A percentile compares a stretch with the other conserved stretches of the same genome.
Conservation (phyloP, 2,329 filamentous ascomycete genomes). For the Xylariaceae sp. region DNA sequence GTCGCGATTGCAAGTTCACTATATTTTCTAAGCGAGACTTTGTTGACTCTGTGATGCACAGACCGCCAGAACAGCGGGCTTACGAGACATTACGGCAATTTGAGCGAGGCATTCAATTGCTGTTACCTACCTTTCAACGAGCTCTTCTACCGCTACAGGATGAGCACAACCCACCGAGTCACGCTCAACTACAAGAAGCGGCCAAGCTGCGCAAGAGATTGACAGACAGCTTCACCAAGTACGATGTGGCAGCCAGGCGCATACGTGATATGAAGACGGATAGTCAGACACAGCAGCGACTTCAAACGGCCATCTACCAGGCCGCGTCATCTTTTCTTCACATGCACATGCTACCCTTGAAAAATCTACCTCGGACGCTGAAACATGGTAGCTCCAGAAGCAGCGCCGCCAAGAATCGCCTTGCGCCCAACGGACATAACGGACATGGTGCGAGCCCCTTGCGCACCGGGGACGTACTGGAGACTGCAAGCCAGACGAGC, state of each 20-base stretch:
- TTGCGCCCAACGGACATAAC: constrained; percentile 34
- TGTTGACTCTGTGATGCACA: constrained; percentile 58
- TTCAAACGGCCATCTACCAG: constrained; percentile 78
- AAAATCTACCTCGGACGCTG: constrained; percentile 63
- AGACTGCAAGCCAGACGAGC: constrained; percentile 46
- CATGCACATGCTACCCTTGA: constrained; percentile 84
- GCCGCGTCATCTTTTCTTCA: constrained; percentile 80
- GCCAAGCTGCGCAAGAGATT: constrained; percentile 84
- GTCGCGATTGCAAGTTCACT: constrained; percentile 70
- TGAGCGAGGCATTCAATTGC: constrained; percentile 74
- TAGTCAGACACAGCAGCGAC: constrained; percentile 63
- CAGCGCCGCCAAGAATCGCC: constrained; percentile 28
- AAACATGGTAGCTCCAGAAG: constrained; percentile 40
- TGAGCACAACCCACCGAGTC: constrained; percentile 43
- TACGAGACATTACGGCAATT: constrained; percentile 84
- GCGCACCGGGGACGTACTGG: constrained; percentile 42
- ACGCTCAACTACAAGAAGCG: constrained; percentile 73
- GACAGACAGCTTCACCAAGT: constrained; percentile 84
- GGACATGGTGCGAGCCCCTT: constrained; percentile 34
- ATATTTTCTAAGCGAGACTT: constrained; percentile 70
- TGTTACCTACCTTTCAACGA: constrained; percentile 80
- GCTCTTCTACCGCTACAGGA: constrained; percentile 65
- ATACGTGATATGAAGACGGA: constrained; percentile 72
- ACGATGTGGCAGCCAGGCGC: constrained; percentile 73
- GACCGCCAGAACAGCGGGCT: constrained; percentile 68